Conservation (phyloP, 768 basidiomycete genomes). For the Flagelloscypha sp. region DNA sequence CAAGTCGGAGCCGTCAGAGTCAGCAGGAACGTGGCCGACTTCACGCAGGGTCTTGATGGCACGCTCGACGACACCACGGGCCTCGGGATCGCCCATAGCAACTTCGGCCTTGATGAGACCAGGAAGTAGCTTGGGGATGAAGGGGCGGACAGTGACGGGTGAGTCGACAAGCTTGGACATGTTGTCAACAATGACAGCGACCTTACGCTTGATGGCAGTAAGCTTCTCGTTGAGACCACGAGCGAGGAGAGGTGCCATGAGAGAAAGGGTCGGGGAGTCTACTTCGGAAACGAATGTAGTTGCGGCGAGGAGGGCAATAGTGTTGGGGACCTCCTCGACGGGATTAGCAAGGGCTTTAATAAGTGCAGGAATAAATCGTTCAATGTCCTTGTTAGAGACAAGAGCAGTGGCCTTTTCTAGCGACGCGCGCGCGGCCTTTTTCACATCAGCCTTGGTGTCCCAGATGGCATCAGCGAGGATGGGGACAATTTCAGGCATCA, state of each 20-base stretch:
- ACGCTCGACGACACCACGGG: constrained; percentile 82
- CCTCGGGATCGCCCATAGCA: constrained; percentile 95
- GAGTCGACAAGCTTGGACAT: constrained; percentile 98
- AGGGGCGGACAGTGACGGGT: constrained; percentile 88
- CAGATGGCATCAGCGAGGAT: constrained; percentile 93
- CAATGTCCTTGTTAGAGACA: constrained; percentile 97
- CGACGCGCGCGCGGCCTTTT: constrained; percentile 94
- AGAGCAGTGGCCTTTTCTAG: constrained; percentile 91
- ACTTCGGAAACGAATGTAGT: constrained; percentile 99
- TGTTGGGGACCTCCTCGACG: constrained; percentile 96
- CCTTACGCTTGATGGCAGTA: constrained; percentile 94
- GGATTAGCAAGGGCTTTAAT: constrained; percentile 98
- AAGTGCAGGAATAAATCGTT: constrained; percentile 94
- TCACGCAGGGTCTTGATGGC: constrained; percentile 95
- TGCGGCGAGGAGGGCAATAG: constrained; percentile 89
- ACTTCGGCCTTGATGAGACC: constrained; percentile 93
- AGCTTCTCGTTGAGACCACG: constrained; percentile 93
- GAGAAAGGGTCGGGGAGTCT: constrained; percentile 91
- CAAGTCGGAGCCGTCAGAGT: constrained; percentile 84
- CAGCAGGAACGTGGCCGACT: constrained; percentile 81
- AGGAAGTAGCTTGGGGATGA: constrained; percentile 92
- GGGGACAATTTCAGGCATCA: constrained; percentile 93
- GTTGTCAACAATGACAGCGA: constrained; percentile 96
- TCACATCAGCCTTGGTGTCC: constrained; percentile 98
- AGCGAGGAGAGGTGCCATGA: constrained; percentile 93